Evolutionary conservation across 2,329 filamentous ascomycete genomes (phyloP).

Genomic region (Hirsutella minnesotensis): DNA sequence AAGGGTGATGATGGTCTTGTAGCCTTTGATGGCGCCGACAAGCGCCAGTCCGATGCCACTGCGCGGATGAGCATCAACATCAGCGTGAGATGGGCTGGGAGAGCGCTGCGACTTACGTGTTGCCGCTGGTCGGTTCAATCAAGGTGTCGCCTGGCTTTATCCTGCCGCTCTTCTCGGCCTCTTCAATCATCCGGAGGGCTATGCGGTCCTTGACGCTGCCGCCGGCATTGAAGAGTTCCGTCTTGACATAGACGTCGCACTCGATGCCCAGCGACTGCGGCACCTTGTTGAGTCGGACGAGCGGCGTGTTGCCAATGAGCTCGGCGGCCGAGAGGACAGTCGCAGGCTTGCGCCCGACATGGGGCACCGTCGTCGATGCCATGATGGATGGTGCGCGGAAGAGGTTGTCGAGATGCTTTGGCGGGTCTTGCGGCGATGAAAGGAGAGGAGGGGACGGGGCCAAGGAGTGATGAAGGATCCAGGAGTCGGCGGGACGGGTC

Average conservation of each 20-base stretch:
- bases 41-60: conserved; percentile 85
- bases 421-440: neutral
- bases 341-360: conserved; percentile 19
- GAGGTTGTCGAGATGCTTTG: neutral
- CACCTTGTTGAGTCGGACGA: conserved; percentile 86
- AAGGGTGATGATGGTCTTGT: conserved; percentile 96
- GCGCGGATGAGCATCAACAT: neutral
- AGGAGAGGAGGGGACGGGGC: neutral
- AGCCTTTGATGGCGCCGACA: conserved; percentile 90
- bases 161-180: conserved; percentile 78
- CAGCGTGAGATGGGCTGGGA: neutral
- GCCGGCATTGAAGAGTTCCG: conserved; percentile 88
- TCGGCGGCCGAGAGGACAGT: conserved; percentile 57
- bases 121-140: conserved; percentile 96
- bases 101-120: conserved; percentile 45
- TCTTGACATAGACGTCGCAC: conserved; percentile 80
- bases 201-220: conserved; percentile 94
- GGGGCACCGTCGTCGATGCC: conserved; percentile 13
- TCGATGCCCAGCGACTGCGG: conserved; percentile 84
- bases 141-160: conserved; percentile 96
- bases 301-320: conserved; percentile 91
- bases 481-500: neutral
- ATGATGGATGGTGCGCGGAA: conserved; percentile 4
- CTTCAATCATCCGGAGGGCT: conserved; percentile 92
- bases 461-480: neutral